These are phyloP conservation scores for Lyophyllum decastes DNA, from an alignment of 768 basidiomycete species.

Conservation along the genomic window DNA sequence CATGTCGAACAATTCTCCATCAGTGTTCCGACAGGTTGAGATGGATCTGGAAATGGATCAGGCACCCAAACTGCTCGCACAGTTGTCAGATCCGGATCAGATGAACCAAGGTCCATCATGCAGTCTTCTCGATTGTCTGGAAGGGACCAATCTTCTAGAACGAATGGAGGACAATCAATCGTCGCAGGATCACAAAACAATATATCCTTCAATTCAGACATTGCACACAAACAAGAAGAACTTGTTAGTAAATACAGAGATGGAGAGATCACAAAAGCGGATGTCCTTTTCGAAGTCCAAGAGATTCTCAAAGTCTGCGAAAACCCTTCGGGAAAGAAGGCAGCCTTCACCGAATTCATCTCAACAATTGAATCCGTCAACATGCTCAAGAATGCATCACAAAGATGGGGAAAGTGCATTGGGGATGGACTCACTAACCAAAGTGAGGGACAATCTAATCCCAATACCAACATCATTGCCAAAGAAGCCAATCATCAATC, in stretches of 20 bases:
- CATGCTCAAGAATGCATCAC: neutral
- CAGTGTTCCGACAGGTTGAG: too few species aligned
- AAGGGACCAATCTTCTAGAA: neutral
- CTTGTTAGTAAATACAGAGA: neutral
- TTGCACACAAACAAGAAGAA: neutral
- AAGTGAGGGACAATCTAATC: neutral
- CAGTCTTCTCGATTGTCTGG: too few species aligned
- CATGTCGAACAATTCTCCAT: neutral
- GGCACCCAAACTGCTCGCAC: neutral
- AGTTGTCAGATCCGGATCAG: neutral
- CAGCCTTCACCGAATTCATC: neutral
- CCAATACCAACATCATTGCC: neutral
- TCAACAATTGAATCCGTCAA: neutral
- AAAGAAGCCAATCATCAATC: neutral
- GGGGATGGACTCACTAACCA: neutral
- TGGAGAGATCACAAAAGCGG: neutral
- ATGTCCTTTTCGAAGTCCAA: neutral
- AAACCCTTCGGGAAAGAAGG: neutral
- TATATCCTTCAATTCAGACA: neutral
- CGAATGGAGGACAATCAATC: neutral
- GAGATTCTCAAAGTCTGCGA: neutral
- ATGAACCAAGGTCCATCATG: neutral
- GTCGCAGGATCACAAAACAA: neutral
- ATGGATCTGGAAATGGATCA: too few species aligned
- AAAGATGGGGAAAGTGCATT: neutral